Base-by-base conservation (phyloP, 1,139 yeast species). In the Barnettozyma hawaiiensis region DNA sequence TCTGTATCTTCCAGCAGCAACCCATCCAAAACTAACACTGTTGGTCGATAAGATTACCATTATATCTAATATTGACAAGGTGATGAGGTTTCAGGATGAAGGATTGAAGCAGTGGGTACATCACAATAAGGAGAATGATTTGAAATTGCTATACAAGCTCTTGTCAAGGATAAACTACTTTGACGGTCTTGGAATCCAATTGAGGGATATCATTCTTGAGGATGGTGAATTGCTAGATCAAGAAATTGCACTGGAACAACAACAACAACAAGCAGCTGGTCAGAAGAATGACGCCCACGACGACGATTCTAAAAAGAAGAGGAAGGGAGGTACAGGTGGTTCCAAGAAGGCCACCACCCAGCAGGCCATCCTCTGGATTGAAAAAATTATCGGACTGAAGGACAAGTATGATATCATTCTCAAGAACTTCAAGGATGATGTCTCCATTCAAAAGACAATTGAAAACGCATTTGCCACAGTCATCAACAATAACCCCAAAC, bases 361-460 rank as follows among this genome's bases (percentile, higher is more conserved):
- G 16, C 63, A 61, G 50, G 92, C 96, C 0, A 69, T 76, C 4
- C 69, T 71, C 44, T 89, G 95, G 95, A 75, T 86, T 10, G 77
- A 78, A 37, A 67, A 74, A 18, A 71, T 85, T 3, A 61, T 87
- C 10, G 62, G 60, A 7, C 65, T 80, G 46, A 80, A 77, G 51
- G 65, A 65, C n/a, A 77, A 76, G 47, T 76, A 77, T 50, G 72
- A 73, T 38, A 40, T 44, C 7, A 66, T 87, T 3, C 63, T 77
- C 35, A 62, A 64, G 18, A 59, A 62, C 6, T 68, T 84, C 2
- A 77, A 66, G 5, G 67, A 64, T 43, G 76, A 83, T 56, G 63
- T 68, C 2, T 63, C 69, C 1, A 54, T 84, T 39, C 75, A 73
- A 40, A 78, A 74, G 45, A 68, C 81, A 2, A 69, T 86, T 4